These are phyloP conservation scores for Neltuma alba DNA, from an alignment of 306 rosid species.

Conservation along the genomic window DNA sequence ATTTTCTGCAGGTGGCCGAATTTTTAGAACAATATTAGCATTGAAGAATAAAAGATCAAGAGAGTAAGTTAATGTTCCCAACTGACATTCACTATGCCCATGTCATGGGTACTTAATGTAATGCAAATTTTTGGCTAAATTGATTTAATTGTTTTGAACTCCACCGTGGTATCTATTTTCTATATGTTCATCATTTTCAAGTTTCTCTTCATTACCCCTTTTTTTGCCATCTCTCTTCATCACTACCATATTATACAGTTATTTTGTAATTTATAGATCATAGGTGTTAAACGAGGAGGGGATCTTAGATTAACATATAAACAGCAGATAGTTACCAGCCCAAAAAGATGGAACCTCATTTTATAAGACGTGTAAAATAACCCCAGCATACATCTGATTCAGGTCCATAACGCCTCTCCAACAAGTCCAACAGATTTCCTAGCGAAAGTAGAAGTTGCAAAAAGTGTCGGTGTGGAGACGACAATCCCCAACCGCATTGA, in stretches of 20 bases:
- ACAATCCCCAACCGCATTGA: not conserved
- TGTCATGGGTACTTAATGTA: not conserved
- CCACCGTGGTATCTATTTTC: not conserved
- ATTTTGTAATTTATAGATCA: too few relatives aligned
- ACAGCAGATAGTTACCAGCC: slow-evolving; percentile 50
- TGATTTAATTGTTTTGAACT: not conserved
- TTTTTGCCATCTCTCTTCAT: too few relatives aligned
- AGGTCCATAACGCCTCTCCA: slow-evolving; percentile 61
- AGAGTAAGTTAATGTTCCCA: slow-evolving; percentile 12
- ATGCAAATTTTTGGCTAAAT: not conserved
- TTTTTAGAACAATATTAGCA: slow-evolving; percentile 28
- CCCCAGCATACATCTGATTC: slow-evolving; percentile 69
- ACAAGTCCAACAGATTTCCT: slow-evolving; percentile 63
- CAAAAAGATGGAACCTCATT: slow-evolving; percentile 69
- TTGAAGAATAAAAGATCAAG: slow-evolving; percentile 26
- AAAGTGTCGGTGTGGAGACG: slow-evolving; percentile 39
- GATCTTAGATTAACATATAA: slow-evolving; percentile 15
- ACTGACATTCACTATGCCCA: not conserved
- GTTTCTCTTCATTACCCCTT: too few relatives aligned
- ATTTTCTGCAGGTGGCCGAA: slow-evolving; percentile 46
- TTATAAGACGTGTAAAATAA: slow-evolving; percentile 54
- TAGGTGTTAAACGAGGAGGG: too few relatives aligned
- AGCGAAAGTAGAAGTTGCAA: slow-evolving; percentile 32
- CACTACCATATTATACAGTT: too few relatives aligned
- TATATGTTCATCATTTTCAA: not conserved